phyloP scores from a whole-genome alignment of 352 stramenopile genomes.

The Pythium rhizo-oryzae region DNA sequence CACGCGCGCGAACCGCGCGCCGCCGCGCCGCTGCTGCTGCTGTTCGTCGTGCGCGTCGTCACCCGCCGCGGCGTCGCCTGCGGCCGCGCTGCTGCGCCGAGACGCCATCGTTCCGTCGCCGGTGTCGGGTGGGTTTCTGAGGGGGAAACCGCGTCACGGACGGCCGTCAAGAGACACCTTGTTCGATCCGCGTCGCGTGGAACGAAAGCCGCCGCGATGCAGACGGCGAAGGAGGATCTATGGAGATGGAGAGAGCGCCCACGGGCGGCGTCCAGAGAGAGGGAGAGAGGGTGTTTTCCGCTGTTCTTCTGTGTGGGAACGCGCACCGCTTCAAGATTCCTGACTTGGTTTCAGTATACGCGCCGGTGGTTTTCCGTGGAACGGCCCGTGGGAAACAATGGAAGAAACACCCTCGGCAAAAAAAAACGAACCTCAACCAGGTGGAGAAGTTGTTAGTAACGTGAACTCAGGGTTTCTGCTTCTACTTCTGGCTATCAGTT shows the following conservation, averaged over 20 bases:
- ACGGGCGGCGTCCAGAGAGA: not conserved
- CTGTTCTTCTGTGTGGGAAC: not conserved
- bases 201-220: too few relatives aligned
- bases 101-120: too few relatives aligned
- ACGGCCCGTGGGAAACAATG: slow-evolving; percentile 3
- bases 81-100: not conserved
- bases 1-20: slow-evolving; percentile 8
- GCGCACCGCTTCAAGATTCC: slow-evolving; percentile 26
- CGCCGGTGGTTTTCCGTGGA: not conserved
- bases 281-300: not conserved
- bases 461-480: too few relatives aligned
- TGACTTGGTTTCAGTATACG: slow-evolving; percentile 20
- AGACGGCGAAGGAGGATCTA: too few relatives aligned
- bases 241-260: not conserved
- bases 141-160: too few relatives aligned
- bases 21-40: slow-evolving; percentile 5
- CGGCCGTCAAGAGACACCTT: slow-evolving; percentile 4
- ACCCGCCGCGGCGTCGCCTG: not conserved
- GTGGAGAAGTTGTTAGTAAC: too few relatives aligned
- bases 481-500: slow-evolving; percentile 21
- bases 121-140: too few relatives aligned
- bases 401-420: not conserved
- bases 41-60: not conserved
- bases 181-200: too few relatives aligned
- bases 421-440: too few relatives aligned